These are phyloP conservation scores for Naganishia sp. DNA, from an alignment of 1,284 basidiomycete genomes.

Conservation along the genomic window DNA sequence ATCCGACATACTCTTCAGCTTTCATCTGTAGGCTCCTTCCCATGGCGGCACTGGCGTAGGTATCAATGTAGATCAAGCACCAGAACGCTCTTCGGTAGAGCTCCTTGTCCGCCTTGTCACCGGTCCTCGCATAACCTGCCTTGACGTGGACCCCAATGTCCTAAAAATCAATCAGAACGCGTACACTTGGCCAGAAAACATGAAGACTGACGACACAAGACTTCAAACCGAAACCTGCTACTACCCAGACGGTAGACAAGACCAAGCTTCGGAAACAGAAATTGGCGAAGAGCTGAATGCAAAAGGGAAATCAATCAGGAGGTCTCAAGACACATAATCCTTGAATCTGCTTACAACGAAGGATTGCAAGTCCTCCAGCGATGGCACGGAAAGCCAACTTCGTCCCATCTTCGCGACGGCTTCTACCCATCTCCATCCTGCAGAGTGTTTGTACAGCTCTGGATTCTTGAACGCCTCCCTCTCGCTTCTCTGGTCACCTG, in stretches of 20 bases:
- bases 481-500: constrained; percentile 45
- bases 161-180: constrained; percentile 32
- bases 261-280: constrained; percentile 63
- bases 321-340: neutral
- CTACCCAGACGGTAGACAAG: constrained; percentile 70
- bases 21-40: constrained; percentile 80
- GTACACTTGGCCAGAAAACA: neutral
- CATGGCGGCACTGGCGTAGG: constrained; percentile 66
- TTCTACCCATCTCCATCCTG: constrained; percentile 74
- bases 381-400: constrained; percentile 61
- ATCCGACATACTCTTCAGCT: constrained; percentile 72
- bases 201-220: constrained; percentile 57
- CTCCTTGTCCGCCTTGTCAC: constrained; percentile 60
- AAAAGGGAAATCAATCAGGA: constrained; percentile 54
- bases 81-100: constrained; percentile 78
- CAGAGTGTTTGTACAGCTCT: constrained; percentile 57
- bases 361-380: constrained; percentile 72
- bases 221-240: constrained; percentile 69
- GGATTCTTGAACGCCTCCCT: constrained; percentile 47
- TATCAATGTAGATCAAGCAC: constrained; percentile 58
- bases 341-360: constrained; percentile 55
- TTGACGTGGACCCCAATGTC: constrained; percentile 53
- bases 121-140: constrained; percentile 42
- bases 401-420: constrained; percentile 63
- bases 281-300: constrained; percentile 45